Evolutionary conservation across 345 rosid species (phyloP).

Genomic region (Microcos paniculata): DNA sequence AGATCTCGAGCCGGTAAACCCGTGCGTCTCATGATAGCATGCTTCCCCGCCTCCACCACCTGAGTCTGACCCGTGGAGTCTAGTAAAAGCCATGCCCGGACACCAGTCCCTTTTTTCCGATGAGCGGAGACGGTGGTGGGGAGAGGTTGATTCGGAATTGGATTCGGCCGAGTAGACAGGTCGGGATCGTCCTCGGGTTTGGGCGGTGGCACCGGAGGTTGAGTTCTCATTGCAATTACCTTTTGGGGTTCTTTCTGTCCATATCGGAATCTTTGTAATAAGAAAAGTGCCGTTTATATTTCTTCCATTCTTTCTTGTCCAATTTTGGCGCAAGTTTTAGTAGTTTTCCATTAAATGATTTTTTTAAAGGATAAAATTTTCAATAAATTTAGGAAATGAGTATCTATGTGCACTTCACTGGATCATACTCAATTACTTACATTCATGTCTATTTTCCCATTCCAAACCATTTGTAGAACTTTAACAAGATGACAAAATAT

Average conservation of each 20-base stretch:
- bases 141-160: constrained; percentile 11
- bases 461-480: too few relatives aligned
- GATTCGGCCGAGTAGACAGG: constrained; percentile 13
- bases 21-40: constrained; percentile 87
- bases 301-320: not conserved
- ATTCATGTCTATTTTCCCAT: too few relatives aligned
- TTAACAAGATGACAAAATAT: too few relatives aligned
- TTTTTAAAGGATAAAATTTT: too few relatives aligned
- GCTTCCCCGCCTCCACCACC: constrained; percentile 72
- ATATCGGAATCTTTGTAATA: not conserved
- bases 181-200: constrained; percentile 42
- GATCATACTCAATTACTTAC: too few relatives aligned
- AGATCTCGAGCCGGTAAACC: constrained; percentile 92
- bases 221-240: constrained; percentile 33
- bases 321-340: constrained; percentile 3
- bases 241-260: too few relatives aligned
- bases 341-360: not conserved
- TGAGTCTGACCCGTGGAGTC: constrained; percentile 55
- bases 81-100: constrained; percentile 69
- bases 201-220: constrained; percentile 14
- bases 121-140: constrained; percentile 31
- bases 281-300: not conserved
- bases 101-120: constrained; percentile 66
- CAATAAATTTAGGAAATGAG: too few relatives aligned
- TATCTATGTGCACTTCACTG: too few relatives aligned